Base-by-base conservation (phyloP, 225 moss, liverwort and hornwort species). In the Bryum argenteum region DNA sequence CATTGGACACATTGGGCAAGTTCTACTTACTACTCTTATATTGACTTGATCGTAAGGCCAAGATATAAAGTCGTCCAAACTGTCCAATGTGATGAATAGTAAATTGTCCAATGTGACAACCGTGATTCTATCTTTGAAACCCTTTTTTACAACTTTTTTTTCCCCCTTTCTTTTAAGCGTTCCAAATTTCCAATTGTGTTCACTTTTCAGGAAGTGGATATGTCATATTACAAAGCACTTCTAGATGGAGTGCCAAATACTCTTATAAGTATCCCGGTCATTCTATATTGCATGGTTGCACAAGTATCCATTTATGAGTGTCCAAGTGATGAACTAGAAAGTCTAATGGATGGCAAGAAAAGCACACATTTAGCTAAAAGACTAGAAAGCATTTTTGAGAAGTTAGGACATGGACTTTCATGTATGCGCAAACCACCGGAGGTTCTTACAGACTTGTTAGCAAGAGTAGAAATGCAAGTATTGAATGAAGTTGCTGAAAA, bases 251-350 rank as follows among this genome's bases (percentile, higher is more conserved):
- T 90, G 41, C 88, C 96, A 3, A 72, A 43, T 4, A 68, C 74
- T 40, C 61, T 89, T 33, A 19, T 93, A 9, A 91, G 79, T 56
- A 75, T 91, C 60, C 85, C 93, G 22, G 59, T 91, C 11, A 80
- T 96, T 9, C 9, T 91, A 50, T 85, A 96, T 65, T 93, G 93
- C 21, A 79, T 96, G 41, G 38, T 96, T 24, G 87, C 80, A 70
- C 96, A 96, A 93, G 89, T 93, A 5, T 80, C 84, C 37, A 57
- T 91, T 21, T 87, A 75, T 62, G 76, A 80, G 40, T 93, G 93
- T 48, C 62, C 71, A 20, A 41, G 5, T 47, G 76, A 87, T 24
- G 91, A 96, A 61, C 40, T 85, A 11, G 82, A 93, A 78, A 76
- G 81, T 37, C n/a, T 87, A 3, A 85, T 82, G 65, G 71, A 85